Evolutionary conservation across 768 basidiomycete species (phyloP), one percentile per base, ranked within the genome.

Genomic region (Sporobolomyces phaffii): DNA sequence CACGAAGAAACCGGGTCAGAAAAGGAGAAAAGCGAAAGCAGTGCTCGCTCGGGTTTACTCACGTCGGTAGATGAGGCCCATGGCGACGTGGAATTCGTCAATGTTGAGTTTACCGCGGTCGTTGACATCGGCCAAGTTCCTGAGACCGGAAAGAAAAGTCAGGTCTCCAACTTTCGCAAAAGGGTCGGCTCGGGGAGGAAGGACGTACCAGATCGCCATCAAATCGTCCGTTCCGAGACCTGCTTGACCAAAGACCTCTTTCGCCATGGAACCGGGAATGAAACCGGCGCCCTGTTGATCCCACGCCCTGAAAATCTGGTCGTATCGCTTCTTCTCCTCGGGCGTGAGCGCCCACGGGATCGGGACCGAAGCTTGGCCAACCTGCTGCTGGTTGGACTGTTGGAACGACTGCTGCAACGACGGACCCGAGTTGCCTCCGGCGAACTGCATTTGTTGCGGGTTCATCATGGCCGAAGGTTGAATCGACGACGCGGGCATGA

Each of bases 11-110:
- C n/a, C n/a, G n/a, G n/a, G n/a, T n/a, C n/a, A n/a, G n/a, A n/a
- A n/a, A n/a, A n/a, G n/a, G 0, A 29, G 34, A 13, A 38, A 50
- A 28, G 17, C 20, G 58, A 40, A 2, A 1, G 7, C 8, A 71
- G 63, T n/a, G n/a, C n/a, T n/a, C n/a, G n/a, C n/a, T n/a, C n/a
- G n/a, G n/a, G n/a, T n/a, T n/a, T n/a, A 84, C 89, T 73, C 80
- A 97, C 94, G 83, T 75, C 96, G 86, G 79, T 92, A 97, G 75
- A 99, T 98, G 60, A 98, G 81, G 58, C 90, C 91, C 94, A 99
- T 99, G 0, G 96, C 96, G 64, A 97, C 89, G 76, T 98, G 91
- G 77, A 99, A 99, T 77, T 98, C 96, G 18, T 90, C 88, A 31
- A 94, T 81, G 73, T 96, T 97, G 52, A 98, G 84, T 78, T 92